Conservation (phyloP, 768 basidiomycete genomes). For the Nidularia pulvinata region DNA sequence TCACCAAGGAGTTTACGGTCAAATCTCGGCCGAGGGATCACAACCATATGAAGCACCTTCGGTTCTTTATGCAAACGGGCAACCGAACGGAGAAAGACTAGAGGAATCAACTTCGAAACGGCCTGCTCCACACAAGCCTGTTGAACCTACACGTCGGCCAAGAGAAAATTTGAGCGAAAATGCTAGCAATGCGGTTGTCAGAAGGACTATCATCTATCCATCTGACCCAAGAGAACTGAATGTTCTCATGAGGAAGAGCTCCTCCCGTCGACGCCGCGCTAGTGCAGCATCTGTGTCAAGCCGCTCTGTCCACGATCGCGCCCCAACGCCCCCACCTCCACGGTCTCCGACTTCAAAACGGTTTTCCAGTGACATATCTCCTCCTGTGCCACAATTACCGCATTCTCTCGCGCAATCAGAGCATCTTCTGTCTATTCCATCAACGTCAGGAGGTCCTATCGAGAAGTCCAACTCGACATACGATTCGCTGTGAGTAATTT, state of each 20-base stretch:
- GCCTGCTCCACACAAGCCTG: constrained; percentile 26
- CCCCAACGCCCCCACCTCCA: constrained; percentile 84
- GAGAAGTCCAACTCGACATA: constrained; percentile 75
- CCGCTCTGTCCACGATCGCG: constrained; percentile 80
- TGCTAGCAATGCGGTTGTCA: constrained; percentile 52
- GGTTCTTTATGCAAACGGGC: not conserved
- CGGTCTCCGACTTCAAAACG: constrained; percentile 50
- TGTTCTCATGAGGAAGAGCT: constrained; percentile 53
- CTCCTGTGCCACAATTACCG: constrained; percentile 70
- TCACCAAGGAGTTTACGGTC: not conserved
- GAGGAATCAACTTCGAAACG: constrained; percentile 31
- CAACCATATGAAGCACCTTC: not conserved
- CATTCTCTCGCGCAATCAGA: constrained; percentile 45
- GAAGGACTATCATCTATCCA: constrained; percentile 80
- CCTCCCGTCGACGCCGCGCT: constrained; percentile 59
- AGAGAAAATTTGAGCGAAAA: constrained; percentile 35
- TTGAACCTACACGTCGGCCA: constrained; percentile 36
- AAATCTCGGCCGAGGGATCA: not conserved
- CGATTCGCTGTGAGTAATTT: constrained; percentile 70
- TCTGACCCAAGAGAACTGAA: constrained; percentile 67
- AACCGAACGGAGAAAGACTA: constrained; percentile 1
- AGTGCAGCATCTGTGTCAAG: constrained; percentile 62
- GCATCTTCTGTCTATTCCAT: constrained; percentile 32
- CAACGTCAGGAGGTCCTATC: constrained; percentile 35
- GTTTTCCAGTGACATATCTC: constrained; percentile 66